A percentile compares a stretch with the other conserved stretches of the same genome.
phyloP scores from a whole-genome alignment of 2,329 filamentous ascomycete species.

The Monascus ruber region DNA sequence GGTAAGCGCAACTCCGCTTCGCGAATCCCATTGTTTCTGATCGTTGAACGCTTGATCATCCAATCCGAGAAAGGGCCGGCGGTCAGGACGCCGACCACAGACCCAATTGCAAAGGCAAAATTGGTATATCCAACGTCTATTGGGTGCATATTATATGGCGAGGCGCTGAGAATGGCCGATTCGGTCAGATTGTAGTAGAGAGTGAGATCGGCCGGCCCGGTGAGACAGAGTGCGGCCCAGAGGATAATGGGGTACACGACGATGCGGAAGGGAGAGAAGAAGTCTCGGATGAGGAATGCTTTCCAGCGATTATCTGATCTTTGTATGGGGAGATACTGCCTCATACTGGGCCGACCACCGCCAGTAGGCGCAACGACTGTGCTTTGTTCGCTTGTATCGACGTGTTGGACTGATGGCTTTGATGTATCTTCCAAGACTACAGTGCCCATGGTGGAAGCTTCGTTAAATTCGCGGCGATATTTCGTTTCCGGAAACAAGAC shows the following conservation, averaged over 20 bases:
- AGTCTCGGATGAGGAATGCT: constrained; percentile 25
- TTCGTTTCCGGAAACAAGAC: constrained; percentile 34
- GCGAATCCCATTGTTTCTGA: constrained; percentile 44
- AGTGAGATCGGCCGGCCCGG: constrained; percentile 28
- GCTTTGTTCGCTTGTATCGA: background rate
- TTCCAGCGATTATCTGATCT: constrained; percentile 30
- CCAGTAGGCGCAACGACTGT: constrained; percentile 1
- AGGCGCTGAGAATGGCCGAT: constrained; percentile 34
- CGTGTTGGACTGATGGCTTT: background rate
- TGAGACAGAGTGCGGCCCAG: constrained; percentile 24
- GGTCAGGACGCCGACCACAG: constrained; percentile 33
- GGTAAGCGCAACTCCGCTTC: constrained; percentile 51
- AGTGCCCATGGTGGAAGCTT: background rate
- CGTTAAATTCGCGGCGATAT: constrained; percentile 18
- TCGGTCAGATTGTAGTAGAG: constrained; percentile 43
- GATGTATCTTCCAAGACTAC: background rate
- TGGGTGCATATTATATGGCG: constrained; percentile 36
- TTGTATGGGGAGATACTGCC: constrained; percentile 28
- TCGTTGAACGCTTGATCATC: constrained; percentile 40
- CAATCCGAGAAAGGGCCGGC: constrained; percentile 46
- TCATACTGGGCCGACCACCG: constrained; percentile 27
- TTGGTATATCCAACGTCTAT: constrained; percentile 40
- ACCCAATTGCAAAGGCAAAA: constrained; percentile 35
- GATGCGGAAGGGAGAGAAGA: constrained; percentile 23
- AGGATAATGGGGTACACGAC: constrained; percentile 37